These are phyloP conservation scores for Aphanocladium album DNA, from an alignment of 2,329 filamentous ascomycete genomes.

Conservation along the genomic window DNA sequence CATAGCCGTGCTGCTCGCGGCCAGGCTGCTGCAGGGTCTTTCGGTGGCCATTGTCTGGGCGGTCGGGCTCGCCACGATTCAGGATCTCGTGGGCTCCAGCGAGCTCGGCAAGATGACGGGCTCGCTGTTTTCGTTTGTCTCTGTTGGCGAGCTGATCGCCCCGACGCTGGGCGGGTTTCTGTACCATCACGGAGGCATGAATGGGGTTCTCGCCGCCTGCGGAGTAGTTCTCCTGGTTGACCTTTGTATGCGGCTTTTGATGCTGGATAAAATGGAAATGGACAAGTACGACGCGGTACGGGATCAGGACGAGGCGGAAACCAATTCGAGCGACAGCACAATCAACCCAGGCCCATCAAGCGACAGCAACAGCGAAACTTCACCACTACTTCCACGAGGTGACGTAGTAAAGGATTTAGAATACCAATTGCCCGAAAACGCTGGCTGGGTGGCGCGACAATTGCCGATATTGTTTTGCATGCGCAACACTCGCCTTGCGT, in stretches of 20 bases:
- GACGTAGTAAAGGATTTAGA: neutral
- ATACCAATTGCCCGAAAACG: neutral
- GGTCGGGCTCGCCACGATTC: neutral
- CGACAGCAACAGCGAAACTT: neutral
- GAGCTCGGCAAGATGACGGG: neutral
- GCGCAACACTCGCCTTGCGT: neutral
- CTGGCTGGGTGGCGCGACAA: neutral
- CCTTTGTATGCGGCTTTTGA: neutral
- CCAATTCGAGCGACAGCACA: neutral
- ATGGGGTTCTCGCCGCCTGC: neutral
- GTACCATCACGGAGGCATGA: neutral
- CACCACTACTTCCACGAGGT: neutral
- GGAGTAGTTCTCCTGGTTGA: neutral
- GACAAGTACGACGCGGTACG: neutral
- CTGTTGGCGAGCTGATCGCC: neutral
- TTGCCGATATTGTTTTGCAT: neutral
- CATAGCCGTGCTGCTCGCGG: neutral
- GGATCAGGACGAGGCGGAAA: neutral
- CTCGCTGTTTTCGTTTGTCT: neutral
- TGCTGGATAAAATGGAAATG: conserved; percentile 3
- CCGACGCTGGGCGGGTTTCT: neutral
- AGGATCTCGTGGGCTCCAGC: neutral
- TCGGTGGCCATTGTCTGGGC: conserved; percentile 1
- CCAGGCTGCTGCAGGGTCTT: neutral
- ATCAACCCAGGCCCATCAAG: neutral